Conservation (phyloP, 2,329 filamentous ascomycete species). For the Cladosporium sp. region DNA sequence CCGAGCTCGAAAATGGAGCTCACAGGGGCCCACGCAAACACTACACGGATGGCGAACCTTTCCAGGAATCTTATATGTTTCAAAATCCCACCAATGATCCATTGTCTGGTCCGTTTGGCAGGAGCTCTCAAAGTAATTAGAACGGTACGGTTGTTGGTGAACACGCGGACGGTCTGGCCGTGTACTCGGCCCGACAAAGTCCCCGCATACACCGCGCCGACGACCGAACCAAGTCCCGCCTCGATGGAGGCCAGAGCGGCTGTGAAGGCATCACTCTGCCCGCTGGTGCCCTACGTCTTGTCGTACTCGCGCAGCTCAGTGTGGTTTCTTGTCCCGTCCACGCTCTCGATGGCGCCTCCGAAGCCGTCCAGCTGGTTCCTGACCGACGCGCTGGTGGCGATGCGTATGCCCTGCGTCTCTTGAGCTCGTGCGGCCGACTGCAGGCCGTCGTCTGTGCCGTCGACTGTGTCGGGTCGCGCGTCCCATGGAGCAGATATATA, state of each 20-base stretch:
- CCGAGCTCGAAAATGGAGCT: neutral
- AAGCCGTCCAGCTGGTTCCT: slow-evolving; percentile 1
- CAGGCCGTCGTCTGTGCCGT: neutral
- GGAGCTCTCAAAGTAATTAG: neutral
- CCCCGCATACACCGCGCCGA: neutral
- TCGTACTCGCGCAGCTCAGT: neutral
- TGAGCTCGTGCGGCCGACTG: neutral
- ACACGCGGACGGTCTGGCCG: neutral
- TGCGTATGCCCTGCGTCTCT: neutral
- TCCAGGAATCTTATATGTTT: neutral
- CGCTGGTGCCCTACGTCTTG: neutral
- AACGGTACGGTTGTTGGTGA: neutral
- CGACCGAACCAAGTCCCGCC: neutral
- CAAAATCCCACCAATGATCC: neutral
- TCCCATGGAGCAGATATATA: too few relatives aligned
- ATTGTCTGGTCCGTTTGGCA: neutral
- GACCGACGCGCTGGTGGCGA: slow-evolving; percentile 1
- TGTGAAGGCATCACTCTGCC: neutral
- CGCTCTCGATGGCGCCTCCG: neutral
- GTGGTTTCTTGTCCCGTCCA: neutral
- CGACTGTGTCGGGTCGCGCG: too few relatives aligned
- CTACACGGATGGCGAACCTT: neutral
- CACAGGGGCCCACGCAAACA: neutral
- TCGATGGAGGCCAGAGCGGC: slow-evolving; percentile 1
- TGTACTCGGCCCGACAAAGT: neutral